Evolutionary conservation across 2,329 filamentous ascomycete species (phyloP), one percentile per base, ranked within the genome.

Genomic region (Niveomyces coronatus): DNA sequence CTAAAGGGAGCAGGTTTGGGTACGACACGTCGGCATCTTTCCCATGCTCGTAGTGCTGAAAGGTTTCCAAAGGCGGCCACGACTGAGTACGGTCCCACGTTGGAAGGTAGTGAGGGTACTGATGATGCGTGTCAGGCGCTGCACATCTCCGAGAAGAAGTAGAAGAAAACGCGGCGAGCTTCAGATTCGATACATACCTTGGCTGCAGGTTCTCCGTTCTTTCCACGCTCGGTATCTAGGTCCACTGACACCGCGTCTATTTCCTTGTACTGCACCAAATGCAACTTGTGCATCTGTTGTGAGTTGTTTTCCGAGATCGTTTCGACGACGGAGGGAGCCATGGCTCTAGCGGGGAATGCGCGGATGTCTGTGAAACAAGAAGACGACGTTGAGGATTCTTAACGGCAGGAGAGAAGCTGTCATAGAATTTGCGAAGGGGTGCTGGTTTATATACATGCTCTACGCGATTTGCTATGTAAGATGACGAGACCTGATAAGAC

Each of bases 11-110:
- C 6, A 84, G 68, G 45, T 82, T 76, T 1, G 70, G 65, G 49
- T 77, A 82, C 3, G 60, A 59, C 11, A 69, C 61, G 49, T 82
- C 74, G 17, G 79, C 78, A 47, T 81, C 74, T 47, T 74, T 74
- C 43, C 78, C 79, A 47, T 79, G 79, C 41, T 83, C 78, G 40
- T 68, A 67, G 47, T 80, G 75, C 49, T 79, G 68, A 47, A 81
- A 83, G 1, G 65, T 68, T 45, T 75, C 61, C 11, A 79, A 62
- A 11, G 78, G 73, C 41, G 75, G 64, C 45, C 73, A 76, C 41
- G 62, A 62, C 56, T 71, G 68, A 45, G 73, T 65, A 40, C 68
- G 62, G 45, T 74, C 63, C 74, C 74, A 79, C 2, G 67, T 68
- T 4, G 75, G 74, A 3, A 80, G 66, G 52, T 82, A 82, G 46